phyloP scores from a whole-genome alignment of 495 filamentous ascomycete species.

The Penicillium robsamsonii region DNA sequence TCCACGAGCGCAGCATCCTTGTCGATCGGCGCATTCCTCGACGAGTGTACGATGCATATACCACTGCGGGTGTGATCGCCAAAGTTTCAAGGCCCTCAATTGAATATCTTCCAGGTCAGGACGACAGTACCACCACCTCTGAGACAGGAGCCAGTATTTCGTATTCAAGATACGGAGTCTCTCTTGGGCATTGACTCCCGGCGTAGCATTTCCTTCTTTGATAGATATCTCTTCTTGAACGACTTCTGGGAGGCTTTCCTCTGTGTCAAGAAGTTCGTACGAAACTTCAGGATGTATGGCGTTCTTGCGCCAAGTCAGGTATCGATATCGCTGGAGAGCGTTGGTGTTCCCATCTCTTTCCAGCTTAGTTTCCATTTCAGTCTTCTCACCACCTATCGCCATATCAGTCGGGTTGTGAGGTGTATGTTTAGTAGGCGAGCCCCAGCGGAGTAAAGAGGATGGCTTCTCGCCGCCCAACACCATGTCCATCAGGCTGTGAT shows the following conservation, averaged over 20 bases:
- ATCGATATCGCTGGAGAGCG: conserved; percentile 2
- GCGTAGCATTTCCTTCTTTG: not conserved
- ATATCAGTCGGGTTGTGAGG: not conserved
- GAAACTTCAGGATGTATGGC: not conserved
- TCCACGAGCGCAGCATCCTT: not conserved
- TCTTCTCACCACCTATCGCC: not conserved
- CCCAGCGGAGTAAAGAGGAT: not conserved
- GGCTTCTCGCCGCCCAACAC: too few species aligned
- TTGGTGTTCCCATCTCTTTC: not conserved
- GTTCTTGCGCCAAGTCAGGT: not conserved
- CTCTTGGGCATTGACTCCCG: not conserved
- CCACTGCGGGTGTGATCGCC: not conserved
- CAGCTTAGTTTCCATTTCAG: not conserved
- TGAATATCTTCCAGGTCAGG: not conserved
- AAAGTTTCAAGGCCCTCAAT: not conserved
- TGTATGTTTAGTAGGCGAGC: not conserved
- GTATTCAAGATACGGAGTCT: not conserved
- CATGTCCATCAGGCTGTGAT: too few species aligned
- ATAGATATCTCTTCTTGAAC: conserved; percentile 4
- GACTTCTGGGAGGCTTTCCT: conserved; percentile 1
- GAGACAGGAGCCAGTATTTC: not conserved
- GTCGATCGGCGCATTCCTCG: not conserved
- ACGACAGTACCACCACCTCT: not conserved
- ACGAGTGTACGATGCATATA: not conserved
- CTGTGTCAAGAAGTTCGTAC: not conserved